phyloP scores from a whole-genome alignment of 768 basidiomycete genomes.

The Trametopsis cervina region DNA sequence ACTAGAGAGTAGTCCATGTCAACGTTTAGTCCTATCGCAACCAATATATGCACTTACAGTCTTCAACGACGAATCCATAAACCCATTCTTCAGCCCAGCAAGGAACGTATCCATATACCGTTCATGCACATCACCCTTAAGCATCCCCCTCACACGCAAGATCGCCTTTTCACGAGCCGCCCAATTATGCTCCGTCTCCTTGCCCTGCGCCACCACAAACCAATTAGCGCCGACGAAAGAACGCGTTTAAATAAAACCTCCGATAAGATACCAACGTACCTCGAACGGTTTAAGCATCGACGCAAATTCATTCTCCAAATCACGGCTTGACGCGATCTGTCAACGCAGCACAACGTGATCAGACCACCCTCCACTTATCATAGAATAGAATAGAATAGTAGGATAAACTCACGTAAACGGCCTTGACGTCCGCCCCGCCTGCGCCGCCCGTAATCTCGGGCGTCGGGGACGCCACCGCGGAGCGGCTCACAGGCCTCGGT shows the following conservation, averaged over 20 bases:
- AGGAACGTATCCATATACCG: conserved; percentile 74
- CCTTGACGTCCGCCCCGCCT: conserved; percentile 37
- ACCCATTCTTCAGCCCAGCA: conserved; percentile 64
- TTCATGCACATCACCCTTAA: conserved; percentile 75
- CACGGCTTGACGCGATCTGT: conserved; percentile 78
- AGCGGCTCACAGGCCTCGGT: conserved; percentile 55
- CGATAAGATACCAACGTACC: no score
- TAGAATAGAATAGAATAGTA: no score
- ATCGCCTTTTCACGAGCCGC: conserved; percentile 70
- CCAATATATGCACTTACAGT: conserved; percentile 67
- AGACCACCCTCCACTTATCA: background rate
- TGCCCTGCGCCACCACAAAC: conserved; percentile 50
- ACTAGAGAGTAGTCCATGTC: conserved; percentile 44
- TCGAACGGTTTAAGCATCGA: conserved; percentile 77
- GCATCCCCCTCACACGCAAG: conserved; percentile 78
- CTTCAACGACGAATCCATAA: conserved; percentile 79
- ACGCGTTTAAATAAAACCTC: no score
- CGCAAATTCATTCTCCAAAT: conserved; percentile 81
- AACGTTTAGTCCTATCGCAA: no score
- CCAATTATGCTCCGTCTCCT: conserved; percentile 98
- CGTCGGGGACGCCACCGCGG: conserved; percentile 39
- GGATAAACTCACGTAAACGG: conserved; percentile 57
- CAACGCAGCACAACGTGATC: background rate
- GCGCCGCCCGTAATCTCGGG: conserved; percentile 32
- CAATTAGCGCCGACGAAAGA: no score